phyloP scores from a whole-genome alignment of 768 basidiomycete genomes.

The Omphalotus guepiniiformis region DNA sequence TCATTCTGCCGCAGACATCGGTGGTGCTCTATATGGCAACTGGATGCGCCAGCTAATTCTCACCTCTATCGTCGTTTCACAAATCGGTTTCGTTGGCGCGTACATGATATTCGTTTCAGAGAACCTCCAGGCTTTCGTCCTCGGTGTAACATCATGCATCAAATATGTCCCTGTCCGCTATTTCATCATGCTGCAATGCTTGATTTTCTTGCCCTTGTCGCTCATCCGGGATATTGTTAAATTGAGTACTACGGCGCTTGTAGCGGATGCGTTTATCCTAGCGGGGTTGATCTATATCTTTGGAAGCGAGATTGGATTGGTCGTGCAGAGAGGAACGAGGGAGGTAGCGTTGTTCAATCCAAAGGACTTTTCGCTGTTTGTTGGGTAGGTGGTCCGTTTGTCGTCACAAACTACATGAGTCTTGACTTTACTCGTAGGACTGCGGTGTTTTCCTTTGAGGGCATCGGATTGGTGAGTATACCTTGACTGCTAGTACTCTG shows the following conservation, averaged over 20 bases:
- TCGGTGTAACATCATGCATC: constrained; percentile 4
- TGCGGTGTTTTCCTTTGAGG: constrained; percentile 98
- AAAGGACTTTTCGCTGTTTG: constrained; percentile 84
- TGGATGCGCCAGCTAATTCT: constrained; percentile 93
- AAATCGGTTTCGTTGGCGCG: constrained; percentile 83
- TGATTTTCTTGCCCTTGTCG: constrained; percentile 86
- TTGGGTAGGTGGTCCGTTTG: constrained; percentile 59
- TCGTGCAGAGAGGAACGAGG: constrained; percentile 67
- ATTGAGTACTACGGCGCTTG: constrained; percentile 83
- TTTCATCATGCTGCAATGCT: constrained; percentile 78
- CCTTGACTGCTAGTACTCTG: background rate
- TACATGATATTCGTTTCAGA: constrained; percentile 97
- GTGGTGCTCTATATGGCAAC: constrained; percentile 84
- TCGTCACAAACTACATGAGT: background rate
- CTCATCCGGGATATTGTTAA: constrained; percentile 94
- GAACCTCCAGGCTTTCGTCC: constrained; percentile 58
- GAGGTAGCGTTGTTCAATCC: constrained; percentile 85
- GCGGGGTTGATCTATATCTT: constrained; percentile 85
- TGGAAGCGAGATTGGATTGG: constrained; percentile 71
- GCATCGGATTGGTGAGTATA: constrained; percentile 71
- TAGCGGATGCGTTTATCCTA: constrained; percentile 95
- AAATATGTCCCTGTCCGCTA: constrained; percentile 8
- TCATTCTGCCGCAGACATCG: constrained; percentile 78
- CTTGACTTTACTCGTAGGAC: constrained; percentile 50
- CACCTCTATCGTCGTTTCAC: constrained; percentile 82